Evolutionary conservation across 2,329 filamentous ascomycete species (phyloP).

Genomic region (Fusarium sp.): DNA sequence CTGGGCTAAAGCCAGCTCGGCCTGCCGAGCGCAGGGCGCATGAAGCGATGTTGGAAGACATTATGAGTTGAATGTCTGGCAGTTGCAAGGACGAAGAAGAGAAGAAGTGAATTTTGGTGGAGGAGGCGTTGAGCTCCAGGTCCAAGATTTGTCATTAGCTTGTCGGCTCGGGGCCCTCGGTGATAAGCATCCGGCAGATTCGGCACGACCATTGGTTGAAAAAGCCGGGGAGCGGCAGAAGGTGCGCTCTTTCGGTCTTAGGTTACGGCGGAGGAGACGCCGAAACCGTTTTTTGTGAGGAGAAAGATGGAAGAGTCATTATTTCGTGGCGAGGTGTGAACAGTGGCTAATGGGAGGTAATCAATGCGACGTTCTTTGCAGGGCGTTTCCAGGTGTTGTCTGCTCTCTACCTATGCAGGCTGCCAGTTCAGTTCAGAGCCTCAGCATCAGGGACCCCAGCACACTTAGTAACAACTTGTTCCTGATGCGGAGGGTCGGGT

Average conservation of each 20-base stretch:
- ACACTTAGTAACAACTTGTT: not conserved
- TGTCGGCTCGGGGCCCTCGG: constrained; percentile 50
- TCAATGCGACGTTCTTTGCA: not conserved
- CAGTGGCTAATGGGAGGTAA: not conserved
- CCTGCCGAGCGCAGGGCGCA: constrained; percentile 80
- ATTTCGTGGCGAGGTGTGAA: constrained; percentile 12
- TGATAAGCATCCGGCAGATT: constrained; percentile 44
- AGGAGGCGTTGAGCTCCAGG: constrained; percentile 34
- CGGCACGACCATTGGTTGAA: constrained; percentile 45
- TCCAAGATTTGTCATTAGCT: constrained; percentile 50
- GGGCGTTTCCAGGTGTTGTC: not conserved
- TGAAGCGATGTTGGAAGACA: constrained; percentile 73
- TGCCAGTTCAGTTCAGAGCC: not conserved
- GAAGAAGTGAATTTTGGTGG: constrained; percentile 35
- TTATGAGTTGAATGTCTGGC: constrained; percentile 47
- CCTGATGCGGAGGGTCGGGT: not conserved
- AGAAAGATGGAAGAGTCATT: constrained; percentile 16
- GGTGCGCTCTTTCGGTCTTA: constrained; percentile 19
- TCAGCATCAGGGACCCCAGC: not conserved
- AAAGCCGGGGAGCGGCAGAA: constrained; percentile 24
- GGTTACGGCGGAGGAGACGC: constrained; percentile 11
- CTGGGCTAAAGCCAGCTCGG: constrained; percentile 61
- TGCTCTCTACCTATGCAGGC: not conserved
- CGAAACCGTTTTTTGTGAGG: constrained; percentile 19
- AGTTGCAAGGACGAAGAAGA: constrained; percentile 38